These are phyloP conservation scores for Aspergillus sp. DNA, from an alignment of 2,329 filamentous ascomycete genomes.

Conservation along the genomic window DNA sequence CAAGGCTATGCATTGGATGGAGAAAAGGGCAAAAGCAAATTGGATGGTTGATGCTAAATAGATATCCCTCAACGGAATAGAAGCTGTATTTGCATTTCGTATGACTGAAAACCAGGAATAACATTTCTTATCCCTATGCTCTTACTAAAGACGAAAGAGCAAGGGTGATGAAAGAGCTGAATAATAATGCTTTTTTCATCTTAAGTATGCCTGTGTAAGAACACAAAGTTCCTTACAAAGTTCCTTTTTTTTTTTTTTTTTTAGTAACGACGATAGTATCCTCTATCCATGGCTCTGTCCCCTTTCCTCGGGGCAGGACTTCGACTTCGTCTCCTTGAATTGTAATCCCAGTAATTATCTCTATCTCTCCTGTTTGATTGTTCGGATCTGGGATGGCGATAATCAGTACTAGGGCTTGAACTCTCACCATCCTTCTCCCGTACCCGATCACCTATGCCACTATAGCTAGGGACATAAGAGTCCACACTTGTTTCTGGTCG, in stretches of 20 bases:
- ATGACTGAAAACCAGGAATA: no score
- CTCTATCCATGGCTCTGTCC: conserved; percentile 14
- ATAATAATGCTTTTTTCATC: no score
- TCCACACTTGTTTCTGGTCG: conserved; percentile 24
- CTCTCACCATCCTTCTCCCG: conserved; percentile 18
- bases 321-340: conserved; percentile 26
- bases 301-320: conserved; percentile 26
- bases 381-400: conserved; percentile 14
- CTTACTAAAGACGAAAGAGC: background rate
- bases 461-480: conserved; percentile 33
- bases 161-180: no score
- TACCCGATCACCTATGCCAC: conserved; percentile 16
- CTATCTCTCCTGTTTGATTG: conserved; percentile 19
- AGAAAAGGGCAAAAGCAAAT: background rate
- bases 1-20: background rate
- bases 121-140: background rate
- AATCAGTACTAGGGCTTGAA: conserved; percentile 14
- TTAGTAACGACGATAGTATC: background rate
- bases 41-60: conserved; percentile 1
- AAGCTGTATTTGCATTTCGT: background rate
- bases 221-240: no score
- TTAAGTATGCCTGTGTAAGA: no score
- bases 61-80: conserved; percentile 12
- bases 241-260: no score
- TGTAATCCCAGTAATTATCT: conserved; percentile 21